Percentiles rank a stretch among this genome's conserved stretches.
These are phyloP conservation scores for Ophiostoma piceae DNA, from an alignment of 2,329 filamentous ascomycete genomes.

Conservation along the genomic window DNA sequence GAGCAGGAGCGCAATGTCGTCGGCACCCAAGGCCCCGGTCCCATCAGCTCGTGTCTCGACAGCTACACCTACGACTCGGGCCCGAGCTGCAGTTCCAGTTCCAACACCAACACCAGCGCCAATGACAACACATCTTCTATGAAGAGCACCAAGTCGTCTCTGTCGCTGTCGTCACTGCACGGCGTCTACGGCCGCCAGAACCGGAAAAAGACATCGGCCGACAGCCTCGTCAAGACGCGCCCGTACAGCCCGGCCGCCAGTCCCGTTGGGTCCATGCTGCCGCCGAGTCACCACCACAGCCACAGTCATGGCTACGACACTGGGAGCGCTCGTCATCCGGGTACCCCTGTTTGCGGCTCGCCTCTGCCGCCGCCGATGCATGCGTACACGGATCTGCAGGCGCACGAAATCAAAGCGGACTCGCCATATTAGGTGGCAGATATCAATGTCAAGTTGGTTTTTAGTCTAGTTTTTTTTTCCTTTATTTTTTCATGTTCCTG, in stretches of 20 bases:
- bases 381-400: background rate
- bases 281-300: background rate
- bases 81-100: background rate
- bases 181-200: slow-evolving; percentile 11
- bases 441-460: background rate
- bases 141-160: background rate
- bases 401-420: background rate
- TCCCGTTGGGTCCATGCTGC: slow-evolving; percentile 7
- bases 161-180: background rate
- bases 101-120: background rate
- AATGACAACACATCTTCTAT: background rate
- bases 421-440: background rate
- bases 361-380: slow-evolving; percentile 8
- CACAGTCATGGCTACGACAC: background rate
- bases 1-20: slow-evolving; percentile 19
- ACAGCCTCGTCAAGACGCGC: slow-evolving; percentile 13
- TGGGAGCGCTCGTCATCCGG: background rate
- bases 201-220: slow-evolving; percentile 9
- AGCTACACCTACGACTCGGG: slow-evolving; percentile 21
- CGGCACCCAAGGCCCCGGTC: slow-evolving; percentile 17
- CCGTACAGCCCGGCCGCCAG: slow-evolving; percentile 16
- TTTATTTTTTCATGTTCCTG: background rate
- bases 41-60: slow-evolving; percentile 10
- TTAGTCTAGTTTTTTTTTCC: background rate
- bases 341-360: slow-evolving; percentile 1